Percentiles rank a stretch among this genome's conserved stretches.
Evolutionary conservation across 352 stramenopile species (phyloP).

Genomic region (Sclerospora graminicola): DNA sequence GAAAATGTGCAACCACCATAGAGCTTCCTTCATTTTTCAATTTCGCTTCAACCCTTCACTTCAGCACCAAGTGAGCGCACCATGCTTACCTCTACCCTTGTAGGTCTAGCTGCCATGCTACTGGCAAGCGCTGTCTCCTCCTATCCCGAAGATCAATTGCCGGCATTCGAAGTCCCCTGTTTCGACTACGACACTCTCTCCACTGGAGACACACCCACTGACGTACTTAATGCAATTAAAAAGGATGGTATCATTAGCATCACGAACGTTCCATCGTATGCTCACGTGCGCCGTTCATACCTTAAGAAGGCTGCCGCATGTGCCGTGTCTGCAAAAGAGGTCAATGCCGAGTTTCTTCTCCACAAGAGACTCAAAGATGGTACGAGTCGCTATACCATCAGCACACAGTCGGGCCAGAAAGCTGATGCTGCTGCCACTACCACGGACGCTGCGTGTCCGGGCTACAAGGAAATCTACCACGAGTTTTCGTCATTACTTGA

Average conservation of each 20-base stretch:
- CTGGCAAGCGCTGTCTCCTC: no score
- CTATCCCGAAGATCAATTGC: no score
- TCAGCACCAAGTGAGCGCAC: no score
- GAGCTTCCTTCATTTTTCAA: no score
- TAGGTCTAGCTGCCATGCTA: no score
- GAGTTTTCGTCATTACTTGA: constrained; percentile 38
- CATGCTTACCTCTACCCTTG: no score
- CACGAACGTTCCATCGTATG: constrained; percentile 47
- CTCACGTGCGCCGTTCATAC: constrained; percentile 30
- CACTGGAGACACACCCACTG: no score
- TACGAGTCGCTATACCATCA: constrained; percentile 65
- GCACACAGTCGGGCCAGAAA: constrained; percentile 32
- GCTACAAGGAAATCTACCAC: constrained; percentile 27
- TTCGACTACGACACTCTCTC: no score
- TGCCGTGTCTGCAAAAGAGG: constrained; percentile 25
- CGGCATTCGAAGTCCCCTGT: no score
- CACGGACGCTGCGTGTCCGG: constrained; percentile 25
- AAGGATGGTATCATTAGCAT: constrained; percentile 59
- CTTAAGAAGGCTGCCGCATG: constrained; percentile 36
- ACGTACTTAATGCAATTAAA: no score
- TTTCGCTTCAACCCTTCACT: no score
- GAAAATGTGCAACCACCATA: no score
- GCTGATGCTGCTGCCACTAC: constrained; percentile 19
- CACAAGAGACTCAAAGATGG: constrained; percentile 51
- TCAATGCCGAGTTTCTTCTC: constrained; percentile 31